phyloP scores from a whole-genome alignment of 306 rosid genomes.

The Quercus alba region DNA sequence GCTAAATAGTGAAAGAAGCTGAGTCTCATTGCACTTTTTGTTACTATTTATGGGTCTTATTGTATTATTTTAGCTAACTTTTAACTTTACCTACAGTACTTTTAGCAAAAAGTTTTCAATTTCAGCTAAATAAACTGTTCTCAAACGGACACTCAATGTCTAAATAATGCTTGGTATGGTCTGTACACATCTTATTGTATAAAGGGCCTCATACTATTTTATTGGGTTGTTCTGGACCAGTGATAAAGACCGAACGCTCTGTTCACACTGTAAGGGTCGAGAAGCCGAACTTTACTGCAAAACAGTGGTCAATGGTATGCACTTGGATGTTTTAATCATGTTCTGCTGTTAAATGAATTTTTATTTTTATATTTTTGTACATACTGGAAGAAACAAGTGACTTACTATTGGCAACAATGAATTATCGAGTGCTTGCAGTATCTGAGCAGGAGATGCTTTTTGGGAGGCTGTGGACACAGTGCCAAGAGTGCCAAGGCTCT shows the following conservation, averaged over 20 bases:
- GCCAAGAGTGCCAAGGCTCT: slow-evolving; percentile 99
- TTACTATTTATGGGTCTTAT: too few relatives aligned
- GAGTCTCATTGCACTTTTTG: too few relatives aligned
- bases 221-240: slow-evolving; percentile 43
- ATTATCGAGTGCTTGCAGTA: slow-evolving; percentile 50
- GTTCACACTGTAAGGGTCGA: slow-evolving; percentile 87
- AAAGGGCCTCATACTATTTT: neutral
- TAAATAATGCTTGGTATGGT: neutral
- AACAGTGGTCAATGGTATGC: slow-evolving; percentile 67
- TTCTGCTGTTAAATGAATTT: slow-evolving; percentile 5
- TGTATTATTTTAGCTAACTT: too few relatives aligned
- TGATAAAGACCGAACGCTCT: slow-evolving; percentile 52
- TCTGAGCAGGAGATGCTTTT: slow-evolving; percentile 90
- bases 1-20: too few relatives aligned
- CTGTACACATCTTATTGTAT: neutral
- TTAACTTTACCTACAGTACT: too few relatives aligned
- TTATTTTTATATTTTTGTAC: neutral
- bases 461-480: slow-evolving; percentile 94
- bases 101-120: too few relatives aligned
- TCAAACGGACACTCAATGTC: too few relatives aligned
- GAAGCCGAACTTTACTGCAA: slow-evolving; percentile 94
- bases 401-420: slow-evolving; percentile 17
- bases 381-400: slow-evolving; percentile 7
- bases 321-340: neutral
- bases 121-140: too few relatives aligned